A percentile compares a stretch with the other conserved stretches of the same genome.
Conservation (phyloP, 306 rosid species). For the Macrotyloma uniflorum region DNA sequence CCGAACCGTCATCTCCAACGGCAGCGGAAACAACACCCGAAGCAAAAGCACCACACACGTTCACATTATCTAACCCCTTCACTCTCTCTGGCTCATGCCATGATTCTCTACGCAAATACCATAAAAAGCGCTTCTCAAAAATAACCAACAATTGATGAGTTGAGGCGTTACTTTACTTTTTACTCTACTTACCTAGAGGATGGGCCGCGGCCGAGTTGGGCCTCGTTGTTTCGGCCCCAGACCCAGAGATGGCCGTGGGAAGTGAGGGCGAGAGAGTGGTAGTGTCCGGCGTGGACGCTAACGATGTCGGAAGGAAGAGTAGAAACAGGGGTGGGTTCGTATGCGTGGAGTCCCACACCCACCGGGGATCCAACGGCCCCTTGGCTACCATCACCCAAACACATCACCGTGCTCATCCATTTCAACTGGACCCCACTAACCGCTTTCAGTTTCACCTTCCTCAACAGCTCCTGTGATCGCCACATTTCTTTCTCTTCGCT, state of each 20-base stretch:
- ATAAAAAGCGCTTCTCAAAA: too few relatives aligned
- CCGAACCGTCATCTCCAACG: constrained; percentile 79
- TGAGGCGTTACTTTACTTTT: too few relatives aligned
- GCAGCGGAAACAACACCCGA: constrained; percentile 87
- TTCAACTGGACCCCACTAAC: constrained; percentile 33
- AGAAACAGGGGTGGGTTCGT: constrained; percentile 68
- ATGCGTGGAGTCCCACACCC: constrained; percentile 64
- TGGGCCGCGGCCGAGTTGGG: constrained; percentile 81
- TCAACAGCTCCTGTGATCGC: constrained; percentile 19
- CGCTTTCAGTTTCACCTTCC: constrained; percentile 19
- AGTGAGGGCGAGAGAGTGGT: constrained; percentile 81
- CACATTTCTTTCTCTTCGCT: constrained; percentile 37
- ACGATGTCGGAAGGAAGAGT: constrained; percentile 63
- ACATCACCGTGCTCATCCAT: constrained; percentile 75
- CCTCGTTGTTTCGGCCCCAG: constrained; percentile 89
- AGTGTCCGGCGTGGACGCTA: constrained; percentile 73
- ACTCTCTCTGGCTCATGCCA: constrained; percentile 79
- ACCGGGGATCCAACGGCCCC: constrained; percentile 84
- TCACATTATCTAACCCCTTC: constrained; percentile 59
- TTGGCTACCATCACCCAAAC: constrained; percentile 87
- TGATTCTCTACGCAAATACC: constrained; percentile 49
- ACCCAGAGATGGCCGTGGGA: constrained; percentile 75
- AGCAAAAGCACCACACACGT: constrained; percentile 71
- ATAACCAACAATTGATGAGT: too few relatives aligned
- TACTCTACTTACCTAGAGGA: constrained; percentile 46